phyloP scores from a whole-genome alignment of 2,329 filamentous ascomycete genomes.

The Apiospora rasikravindrae region DNA sequence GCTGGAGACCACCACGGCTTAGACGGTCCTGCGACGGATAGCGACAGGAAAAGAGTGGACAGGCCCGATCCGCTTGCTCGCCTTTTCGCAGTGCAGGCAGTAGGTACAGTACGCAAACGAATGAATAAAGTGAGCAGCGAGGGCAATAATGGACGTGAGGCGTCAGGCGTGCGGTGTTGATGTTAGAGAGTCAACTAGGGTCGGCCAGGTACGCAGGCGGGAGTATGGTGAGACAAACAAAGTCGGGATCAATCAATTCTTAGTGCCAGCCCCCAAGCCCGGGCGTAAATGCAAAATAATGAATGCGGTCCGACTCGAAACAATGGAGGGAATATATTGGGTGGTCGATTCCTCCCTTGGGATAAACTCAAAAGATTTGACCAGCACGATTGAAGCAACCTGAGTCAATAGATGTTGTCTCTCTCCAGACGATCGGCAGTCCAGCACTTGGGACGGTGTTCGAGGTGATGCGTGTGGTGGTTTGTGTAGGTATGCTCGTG shows the following conservation, averaged over 20 bases:
- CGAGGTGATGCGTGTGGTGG: background rate
- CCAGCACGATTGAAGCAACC: background rate
- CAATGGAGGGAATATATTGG: slow-evolving; percentile 5
- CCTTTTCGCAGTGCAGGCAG: background rate
- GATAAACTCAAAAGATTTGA: background rate
- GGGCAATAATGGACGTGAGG: background rate
- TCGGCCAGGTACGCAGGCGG: background rate
- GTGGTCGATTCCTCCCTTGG: background rate
- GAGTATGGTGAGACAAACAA: slow-evolving; percentile 9
- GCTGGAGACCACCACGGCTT: slow-evolving; percentile 6
- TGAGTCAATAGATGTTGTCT: background rate
- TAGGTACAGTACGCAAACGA: background rate
- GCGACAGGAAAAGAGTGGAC: slow-evolving; percentile 7
- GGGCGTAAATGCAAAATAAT: slow-evolving; percentile 7
- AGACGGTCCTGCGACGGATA: slow-evolving; percentile 3
- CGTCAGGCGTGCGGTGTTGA: slow-evolving; percentile 8
- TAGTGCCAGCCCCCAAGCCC: slow-evolving; percentile 11
- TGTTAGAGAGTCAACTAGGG: slow-evolving; percentile 15
- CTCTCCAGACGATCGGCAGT: background rate
- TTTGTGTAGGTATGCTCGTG: background rate
- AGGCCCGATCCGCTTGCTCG: slow-evolving; percentile 5
- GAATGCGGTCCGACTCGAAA: slow-evolving; percentile 11
- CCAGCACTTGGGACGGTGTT: background rate
- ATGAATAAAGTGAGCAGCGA: background rate
- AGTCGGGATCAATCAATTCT: slow-evolving; percentile 5